Percentiles rank a stretch among this genome's conserved stretches.
phyloP scores from a whole-genome alignment of 108 stramenopile species.

The Pseudonitzschia delicatissima region DNA sequence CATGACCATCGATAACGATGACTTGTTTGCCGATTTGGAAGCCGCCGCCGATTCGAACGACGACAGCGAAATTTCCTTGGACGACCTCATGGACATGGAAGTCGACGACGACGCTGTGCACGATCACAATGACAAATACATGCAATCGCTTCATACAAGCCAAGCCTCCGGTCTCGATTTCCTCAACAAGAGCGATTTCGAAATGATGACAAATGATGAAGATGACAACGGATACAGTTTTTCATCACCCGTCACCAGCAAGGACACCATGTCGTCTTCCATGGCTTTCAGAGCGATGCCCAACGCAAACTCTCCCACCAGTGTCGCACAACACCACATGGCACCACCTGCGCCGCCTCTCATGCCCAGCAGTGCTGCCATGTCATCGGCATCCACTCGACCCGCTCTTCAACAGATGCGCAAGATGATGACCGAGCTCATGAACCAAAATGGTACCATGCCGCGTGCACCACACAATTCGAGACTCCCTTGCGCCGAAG shows the following conservation, averaged over 20 bases:
- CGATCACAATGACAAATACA: neutral
- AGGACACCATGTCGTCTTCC: neutral
- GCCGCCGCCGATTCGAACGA: neutral
- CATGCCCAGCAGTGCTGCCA: neutral
- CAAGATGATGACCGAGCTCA: slow-evolving; percentile 1
- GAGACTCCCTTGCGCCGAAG: slow-evolving; percentile 8
- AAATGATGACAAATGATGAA: neutral
- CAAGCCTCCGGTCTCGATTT: neutral
- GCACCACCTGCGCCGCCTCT: neutral
- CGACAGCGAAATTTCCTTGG: slow-evolving; percentile 8
- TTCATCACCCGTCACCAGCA: neutral
- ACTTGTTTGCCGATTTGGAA: slow-evolving; percentile 5
- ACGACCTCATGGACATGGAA: slow-evolving; percentile 12
- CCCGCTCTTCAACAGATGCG: slow-evolving; percentile 5
- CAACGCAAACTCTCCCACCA: neutral
- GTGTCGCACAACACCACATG: neutral
- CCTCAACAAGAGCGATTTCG: neutral
- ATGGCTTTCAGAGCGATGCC: neutral
- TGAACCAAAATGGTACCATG: neutral
- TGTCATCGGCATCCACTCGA: slow-evolving; percentile 5
- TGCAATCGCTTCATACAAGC: neutral
- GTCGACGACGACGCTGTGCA: neutral
- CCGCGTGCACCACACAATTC: neutral
- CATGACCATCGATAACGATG: neutral
- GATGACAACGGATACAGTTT: neutral